Evolutionary conservation across 495 filamentous ascomycete species (phyloP), one percentile per base, ranked within the genome.

Genomic region (Rhizodiscina lignyota): DNA sequence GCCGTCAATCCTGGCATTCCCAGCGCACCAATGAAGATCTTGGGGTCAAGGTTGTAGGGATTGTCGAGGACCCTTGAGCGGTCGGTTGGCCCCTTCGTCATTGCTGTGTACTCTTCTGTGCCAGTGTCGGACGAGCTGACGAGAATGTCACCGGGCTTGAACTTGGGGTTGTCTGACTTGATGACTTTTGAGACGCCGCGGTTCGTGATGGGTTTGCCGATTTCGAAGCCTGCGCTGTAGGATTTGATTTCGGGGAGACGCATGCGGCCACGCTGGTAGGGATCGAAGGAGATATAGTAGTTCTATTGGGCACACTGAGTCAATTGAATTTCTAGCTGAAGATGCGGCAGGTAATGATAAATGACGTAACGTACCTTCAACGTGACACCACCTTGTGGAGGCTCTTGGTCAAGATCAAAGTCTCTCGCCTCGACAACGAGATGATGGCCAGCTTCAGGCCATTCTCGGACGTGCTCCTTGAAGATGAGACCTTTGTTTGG

Each of bases 1-100:
- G 79, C 84, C 0, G 83, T 89, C 48, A 91, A 53, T 18, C 84
- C 84, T 2, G 84, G 81, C 83, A 93, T 91, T 19, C 84, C 84
- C 17, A 93, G 61, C 11, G 79, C 67, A 11, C 83, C 82, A 10
- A 83, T 48, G 47, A 78, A 81, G 34, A 67, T 39, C 37, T 66
- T 70, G 2, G 69, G 54, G 28, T 81, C 78, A 6, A 83, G 58
- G 19, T 69, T 66, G 38, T 74, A 58, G 16, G 67, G 66, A 48
- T 81, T 83, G 2, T 70, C 46, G 16, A 79, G 40, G 32, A 53
- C 48, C 6, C 40, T 21, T 1, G 41, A 42, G 3, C 12, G 28
- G 10, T 38, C 34, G 4, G 39, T 36, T 18, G 30, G 26, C 15
- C 48, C 39, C 19, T 45, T 38, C 19, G 13, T n/a, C 18, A 58